A percentile compares a stretch with the other conserved stretches of the same genome.
Evolutionary conservation across 192 early-diverging fungal species (phyloP).

Genomic region (Backusella westeae): DNA sequence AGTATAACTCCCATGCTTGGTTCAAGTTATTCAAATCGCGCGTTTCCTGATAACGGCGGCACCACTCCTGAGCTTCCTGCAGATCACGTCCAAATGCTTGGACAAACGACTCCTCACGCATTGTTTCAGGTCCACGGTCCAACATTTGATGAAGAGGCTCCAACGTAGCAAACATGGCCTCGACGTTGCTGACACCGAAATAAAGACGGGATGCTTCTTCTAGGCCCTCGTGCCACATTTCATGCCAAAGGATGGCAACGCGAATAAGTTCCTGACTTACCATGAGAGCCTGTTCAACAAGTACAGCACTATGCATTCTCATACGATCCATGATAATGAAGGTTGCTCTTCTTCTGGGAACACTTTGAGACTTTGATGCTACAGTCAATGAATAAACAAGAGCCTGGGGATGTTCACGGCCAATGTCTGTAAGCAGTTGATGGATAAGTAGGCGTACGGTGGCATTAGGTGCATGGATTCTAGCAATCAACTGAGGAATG

Average conservation of each 20-base stretch:
- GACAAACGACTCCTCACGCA: conserved; percentile 87
- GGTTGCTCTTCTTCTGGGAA: conserved; percentile 72
- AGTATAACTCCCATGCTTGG: conserved; percentile 94
- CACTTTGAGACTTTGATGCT: conserved; percentile 88
- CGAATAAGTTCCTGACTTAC: conserved; percentile 97
- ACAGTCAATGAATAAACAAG: conserved; percentile 97
- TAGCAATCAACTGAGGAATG: conserved; percentile 95
- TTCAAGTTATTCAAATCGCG: conserved; percentile 81
- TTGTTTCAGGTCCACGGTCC: conserved; percentile 84
- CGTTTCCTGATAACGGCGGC: conserved; percentile 71
- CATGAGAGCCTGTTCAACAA: conserved; percentile 92
- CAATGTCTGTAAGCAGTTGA: conserved; percentile 85
- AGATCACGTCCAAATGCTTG: conserved; percentile 88
- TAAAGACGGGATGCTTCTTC: conserved; percentile 84
- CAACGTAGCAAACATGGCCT: conserved; percentile 86
- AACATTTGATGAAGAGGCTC: conserved; percentile 86
- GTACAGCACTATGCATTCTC: conserved; percentile 70
- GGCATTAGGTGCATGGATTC: conserved; percentile 78
- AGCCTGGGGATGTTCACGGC: conserved; percentile 94
- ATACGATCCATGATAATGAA: conserved; percentile 90
- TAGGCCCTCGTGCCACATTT: conserved; percentile 96
- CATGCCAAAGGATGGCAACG: conserved; percentile 94
- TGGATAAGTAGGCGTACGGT: conserved; percentile 84
- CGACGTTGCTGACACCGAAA: conserved; percentile 73
- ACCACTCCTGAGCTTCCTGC: conserved; percentile 82